Percentiles rank a stretch among this genome's conserved stretches.
These are phyloP conservation scores for Sporothrix brasiliensis DNA, from an alignment of 2,329 filamentous ascomycete species.

Conservation along the genomic window DNA sequence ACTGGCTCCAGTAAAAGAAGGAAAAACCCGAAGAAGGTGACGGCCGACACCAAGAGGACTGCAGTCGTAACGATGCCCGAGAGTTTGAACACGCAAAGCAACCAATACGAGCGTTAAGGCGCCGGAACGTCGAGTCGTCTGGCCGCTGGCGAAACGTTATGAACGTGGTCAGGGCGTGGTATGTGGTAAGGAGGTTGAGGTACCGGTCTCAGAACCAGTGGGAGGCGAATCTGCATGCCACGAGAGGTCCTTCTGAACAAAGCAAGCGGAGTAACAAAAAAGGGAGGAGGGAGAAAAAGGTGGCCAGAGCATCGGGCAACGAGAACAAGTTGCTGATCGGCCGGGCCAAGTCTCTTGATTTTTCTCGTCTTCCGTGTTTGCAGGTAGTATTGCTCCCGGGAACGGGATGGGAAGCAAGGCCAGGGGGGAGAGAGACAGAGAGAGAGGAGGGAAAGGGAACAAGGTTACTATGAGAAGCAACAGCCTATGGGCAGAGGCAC, in stretches of 20 bases:
- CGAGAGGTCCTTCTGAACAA: background rate
- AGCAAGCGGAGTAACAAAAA: background rate
- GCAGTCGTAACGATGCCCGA: constrained; percentile 6
- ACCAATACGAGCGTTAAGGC: constrained; percentile 7
- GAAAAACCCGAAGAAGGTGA: no score
- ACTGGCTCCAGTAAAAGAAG: background rate
- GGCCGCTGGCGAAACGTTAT: constrained; percentile 21
- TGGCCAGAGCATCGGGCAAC: background rate
- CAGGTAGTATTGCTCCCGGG: constrained; percentile 21
- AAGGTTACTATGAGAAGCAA: constrained; percentile 6
- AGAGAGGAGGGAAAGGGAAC: background rate
- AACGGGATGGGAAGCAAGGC: constrained; percentile 7
- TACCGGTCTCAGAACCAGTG: background rate
- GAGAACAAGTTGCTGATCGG: constrained; percentile 12
- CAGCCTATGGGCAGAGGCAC: background rate
- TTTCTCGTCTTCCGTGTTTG: constrained; percentile 6
- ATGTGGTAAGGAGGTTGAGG: background rate
- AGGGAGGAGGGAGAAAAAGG: background rate
- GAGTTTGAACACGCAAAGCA: background rate
- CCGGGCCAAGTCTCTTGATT: constrained; percentile 11
- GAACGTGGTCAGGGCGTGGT: background rate
- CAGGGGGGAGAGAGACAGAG: background rate
- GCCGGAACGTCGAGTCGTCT: background rate
- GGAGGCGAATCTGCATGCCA: background rate
- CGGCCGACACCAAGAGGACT: background rate